These are phyloP conservation scores for Bipolaris bicolor DNA, from an alignment of 2,329 filamentous ascomycete species.

Conservation along the genomic window DNA sequence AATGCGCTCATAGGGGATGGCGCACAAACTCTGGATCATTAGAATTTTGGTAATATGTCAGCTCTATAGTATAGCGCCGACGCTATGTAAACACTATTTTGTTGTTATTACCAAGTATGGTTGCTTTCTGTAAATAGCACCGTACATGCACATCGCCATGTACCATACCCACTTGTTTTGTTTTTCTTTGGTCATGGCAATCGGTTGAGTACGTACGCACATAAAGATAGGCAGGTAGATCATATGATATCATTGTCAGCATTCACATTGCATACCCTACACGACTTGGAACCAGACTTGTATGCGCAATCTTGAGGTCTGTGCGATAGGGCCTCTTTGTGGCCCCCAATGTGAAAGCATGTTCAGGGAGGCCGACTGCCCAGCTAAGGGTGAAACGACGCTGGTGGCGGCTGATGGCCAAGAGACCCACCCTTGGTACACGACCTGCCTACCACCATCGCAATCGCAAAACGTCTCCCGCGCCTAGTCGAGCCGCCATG, in stretches of 20 bases:
- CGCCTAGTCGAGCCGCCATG: conserved; percentile 8
- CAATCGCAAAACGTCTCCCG: conserved; percentile 3
- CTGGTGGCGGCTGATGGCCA: conserved; percentile 1
- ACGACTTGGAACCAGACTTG: background rate
- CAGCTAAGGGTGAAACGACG: conserved; percentile 12
- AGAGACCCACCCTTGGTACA: background rate
- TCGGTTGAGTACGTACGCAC: too few relatives aligned
- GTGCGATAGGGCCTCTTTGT: background rate
- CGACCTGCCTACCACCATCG: background rate
- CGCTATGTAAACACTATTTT: background rate
- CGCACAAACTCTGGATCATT: background rate
- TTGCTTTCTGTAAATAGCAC: conserved; percentile 7
- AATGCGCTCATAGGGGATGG: background rate
- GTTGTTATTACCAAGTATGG: background rate
- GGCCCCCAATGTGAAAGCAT: background rate
- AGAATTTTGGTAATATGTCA: background rate
- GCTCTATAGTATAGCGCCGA: background rate
- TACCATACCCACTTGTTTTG: background rate
- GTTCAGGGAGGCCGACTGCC: background rate
- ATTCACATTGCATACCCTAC: background rate
- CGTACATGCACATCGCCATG: background rate
- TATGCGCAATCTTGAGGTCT: background rate
- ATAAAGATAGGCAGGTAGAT: background rate
- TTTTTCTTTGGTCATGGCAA: background rate
- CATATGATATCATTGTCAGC: conserved; percentile 15